These are phyloP conservation scores for Phialocephala sp. DNA, from an alignment of 2,329 filamentous ascomycete species.

Conservation along the genomic window DNA sequence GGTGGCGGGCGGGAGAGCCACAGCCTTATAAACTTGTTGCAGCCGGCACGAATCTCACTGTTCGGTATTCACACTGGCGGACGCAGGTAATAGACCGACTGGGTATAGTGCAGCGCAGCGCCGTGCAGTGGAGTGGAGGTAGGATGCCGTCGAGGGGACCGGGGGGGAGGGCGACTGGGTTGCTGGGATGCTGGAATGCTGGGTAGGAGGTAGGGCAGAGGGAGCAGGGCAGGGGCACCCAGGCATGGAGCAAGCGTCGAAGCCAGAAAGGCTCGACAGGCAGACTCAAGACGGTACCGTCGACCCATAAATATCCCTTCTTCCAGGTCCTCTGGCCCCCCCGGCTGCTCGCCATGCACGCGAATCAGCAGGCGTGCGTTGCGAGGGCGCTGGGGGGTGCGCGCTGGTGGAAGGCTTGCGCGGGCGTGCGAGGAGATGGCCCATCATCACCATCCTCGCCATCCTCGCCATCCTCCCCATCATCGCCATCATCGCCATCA, in stretches of 20 bases:
- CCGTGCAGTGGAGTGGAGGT: too few species aligned
- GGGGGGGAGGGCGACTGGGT: background rate
- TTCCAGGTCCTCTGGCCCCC: background rate
- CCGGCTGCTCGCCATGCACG: slow-evolving; percentile 1
- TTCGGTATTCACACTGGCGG: slow-evolving; percentile 8
- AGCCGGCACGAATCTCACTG: slow-evolving; percentile 11
- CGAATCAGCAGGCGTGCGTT: slow-evolving; percentile 15
- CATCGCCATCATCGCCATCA: too few species aligned
- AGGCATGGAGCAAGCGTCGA: background rate
- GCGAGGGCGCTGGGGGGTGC: slow-evolving; percentile 5
- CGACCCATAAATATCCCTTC: slow-evolving; percentile 20
- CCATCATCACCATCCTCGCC: too few species aligned
- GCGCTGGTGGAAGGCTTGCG: background rate
- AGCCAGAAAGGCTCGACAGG: background rate
- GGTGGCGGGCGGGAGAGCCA: slow-evolving; percentile 9
- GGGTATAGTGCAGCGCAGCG: background rate
- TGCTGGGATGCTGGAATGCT: background rate
- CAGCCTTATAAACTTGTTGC: slow-evolving; percentile 13
- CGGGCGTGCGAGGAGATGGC: background rate
- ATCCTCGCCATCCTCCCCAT: too few species aligned
- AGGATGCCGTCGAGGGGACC: too few species aligned
- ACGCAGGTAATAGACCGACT: slow-evolving; percentile 9
- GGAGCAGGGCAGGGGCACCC: too few species aligned
- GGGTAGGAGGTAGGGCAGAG: background rate
- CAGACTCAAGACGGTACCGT: background rate